Percentiles rank a stretch among this genome's conserved stretches.
phyloP scores from a whole-genome alignment of 2,329 filamentous ascomycete genomes.

The Trichoderma asperellum region DNA sequence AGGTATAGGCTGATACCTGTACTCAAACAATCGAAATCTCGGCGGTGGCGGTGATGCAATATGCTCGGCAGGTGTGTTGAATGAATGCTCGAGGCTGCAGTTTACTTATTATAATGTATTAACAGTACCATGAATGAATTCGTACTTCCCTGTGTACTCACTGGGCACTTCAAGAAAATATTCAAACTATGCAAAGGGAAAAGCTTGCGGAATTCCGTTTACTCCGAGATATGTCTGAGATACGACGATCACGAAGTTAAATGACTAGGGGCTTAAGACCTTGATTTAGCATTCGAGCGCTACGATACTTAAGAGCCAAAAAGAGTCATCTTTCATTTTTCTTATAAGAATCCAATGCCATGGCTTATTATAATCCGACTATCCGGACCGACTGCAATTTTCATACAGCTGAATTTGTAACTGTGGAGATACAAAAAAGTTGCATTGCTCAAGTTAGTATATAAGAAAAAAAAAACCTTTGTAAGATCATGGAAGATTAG shows the following conservation, averaged over 20 bases:
- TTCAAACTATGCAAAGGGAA: background rate
- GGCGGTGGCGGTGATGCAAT: background rate
- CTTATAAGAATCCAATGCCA: background rate
- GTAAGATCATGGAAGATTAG: background rate
- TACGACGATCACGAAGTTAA: background rate
- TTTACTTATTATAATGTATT: background rate
- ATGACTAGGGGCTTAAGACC: background rate
- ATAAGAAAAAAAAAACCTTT: background rate
- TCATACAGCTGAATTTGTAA: background rate
- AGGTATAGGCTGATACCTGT: background rate
- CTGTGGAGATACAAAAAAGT: background rate
- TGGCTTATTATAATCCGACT: too few relatives aligned
- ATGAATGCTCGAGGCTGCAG: background rate
- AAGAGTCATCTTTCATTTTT: background rate
- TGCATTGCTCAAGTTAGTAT: background rate
- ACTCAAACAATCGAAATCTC: background rate
- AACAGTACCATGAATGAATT: constrained; percentile 12
- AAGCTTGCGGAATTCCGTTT: background rate
- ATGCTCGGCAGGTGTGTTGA: background rate
- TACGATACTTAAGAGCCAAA: background rate
- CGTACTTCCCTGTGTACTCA: constrained; percentile 8
- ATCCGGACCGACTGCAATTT: too few relatives aligned
- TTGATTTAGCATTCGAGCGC: background rate
- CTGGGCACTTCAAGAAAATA: background rate
- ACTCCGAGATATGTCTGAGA: background rate